These are phyloP conservation scores for Gremmenia infestans DNA, from an alignment of 2,329 filamentous ascomycete species.

Conservation along the genomic window DNA sequence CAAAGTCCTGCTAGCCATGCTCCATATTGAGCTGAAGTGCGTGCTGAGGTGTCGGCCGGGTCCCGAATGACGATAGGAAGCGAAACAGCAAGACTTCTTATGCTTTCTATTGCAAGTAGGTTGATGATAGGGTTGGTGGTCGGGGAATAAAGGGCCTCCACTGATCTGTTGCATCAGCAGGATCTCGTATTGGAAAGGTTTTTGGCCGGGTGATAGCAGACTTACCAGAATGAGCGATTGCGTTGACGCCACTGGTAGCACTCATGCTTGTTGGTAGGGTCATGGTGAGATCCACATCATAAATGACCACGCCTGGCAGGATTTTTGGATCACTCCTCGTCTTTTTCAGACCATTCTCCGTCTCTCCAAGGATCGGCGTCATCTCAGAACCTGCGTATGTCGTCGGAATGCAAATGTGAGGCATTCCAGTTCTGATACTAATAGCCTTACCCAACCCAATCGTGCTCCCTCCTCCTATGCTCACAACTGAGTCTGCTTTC, in stretches of 20 bases:
- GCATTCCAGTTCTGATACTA: constrained; percentile 45
- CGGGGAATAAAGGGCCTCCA: constrained; percentile 58
- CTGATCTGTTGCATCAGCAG: constrained; percentile 27
- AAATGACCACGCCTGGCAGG: constrained; percentile 55
- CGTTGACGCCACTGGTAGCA: constrained; percentile 58
- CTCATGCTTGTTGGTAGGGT: constrained; percentile 49
- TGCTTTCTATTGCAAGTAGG: constrained; percentile 54
- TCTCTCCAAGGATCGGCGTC: constrained; percentile 61
- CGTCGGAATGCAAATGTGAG: constrained; percentile 57
- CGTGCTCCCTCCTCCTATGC: constrained; percentile 58
- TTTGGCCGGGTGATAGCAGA: not conserved
- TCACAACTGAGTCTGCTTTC: constrained; percentile 51
- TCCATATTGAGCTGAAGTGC: constrained; percentile 52
- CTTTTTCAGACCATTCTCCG: constrained; percentile 51
- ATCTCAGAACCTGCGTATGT: constrained; percentile 60
- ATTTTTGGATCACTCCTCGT: constrained; percentile 55
- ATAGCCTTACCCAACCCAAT: constrained; percentile 58
- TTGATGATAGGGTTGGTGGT: constrained; percentile 57
- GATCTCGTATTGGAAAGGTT: not conserved
- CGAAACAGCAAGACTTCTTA: constrained; percentile 45
- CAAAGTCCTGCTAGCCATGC: constrained; percentile 61
- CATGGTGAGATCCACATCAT: constrained; percentile 60
- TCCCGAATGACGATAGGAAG: constrained; percentile 48
- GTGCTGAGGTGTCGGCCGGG: constrained; percentile 40
- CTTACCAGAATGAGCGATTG: constrained; percentile 56